A percentile compares a stretch with the other conserved stretches of the same genome.
Conservation (phyloP, 2,329 filamentous ascomycete species). For the Didymella pomorum region DNA sequence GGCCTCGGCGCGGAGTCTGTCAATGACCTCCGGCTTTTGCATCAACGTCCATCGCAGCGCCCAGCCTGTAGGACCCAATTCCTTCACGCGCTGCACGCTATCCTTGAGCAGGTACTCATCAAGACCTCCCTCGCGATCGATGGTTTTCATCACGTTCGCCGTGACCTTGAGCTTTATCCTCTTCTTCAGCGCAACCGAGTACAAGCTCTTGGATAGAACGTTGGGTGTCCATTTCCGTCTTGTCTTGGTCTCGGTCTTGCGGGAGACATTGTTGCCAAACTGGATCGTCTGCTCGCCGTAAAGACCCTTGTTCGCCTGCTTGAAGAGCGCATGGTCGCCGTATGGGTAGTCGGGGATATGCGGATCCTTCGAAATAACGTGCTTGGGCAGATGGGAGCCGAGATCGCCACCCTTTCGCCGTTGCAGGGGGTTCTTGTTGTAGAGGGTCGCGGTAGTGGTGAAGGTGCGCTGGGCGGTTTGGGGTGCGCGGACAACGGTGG, state of each 20-base stretch:
- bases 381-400: conserved; percentile 47
- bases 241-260: conserved; percentile 73
- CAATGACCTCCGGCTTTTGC: conserved; percentile 74
- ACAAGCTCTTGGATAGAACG: conserved; percentile 71
- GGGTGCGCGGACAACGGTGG: conserved; percentile 22
- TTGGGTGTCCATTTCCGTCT: conserved; percentile 79
- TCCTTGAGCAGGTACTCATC: conserved; percentile 89
- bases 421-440: conserved; percentile 37
- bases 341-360: conserved; percentile 69
- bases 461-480: conserved; percentile 38
- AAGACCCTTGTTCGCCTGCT: conserved; percentile 79
- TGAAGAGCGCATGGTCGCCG: conserved; percentile 74
- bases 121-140: conserved; percentile 86
- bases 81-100: conserved; percentile 79
- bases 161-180: conserved; percentile 74
- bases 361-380: conserved; percentile 41
- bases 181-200: conserved; percentile 67
- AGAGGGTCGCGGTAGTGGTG: conserved; percentile 32
- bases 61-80: conserved; percentile 91
- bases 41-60: conserved; percentile 87
- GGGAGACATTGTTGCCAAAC: conserved; percentile 79
- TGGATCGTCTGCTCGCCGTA: conserved; percentile 76
- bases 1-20: conserved; percentile 71
- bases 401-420: conserved; percentile 46
- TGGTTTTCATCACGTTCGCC: conserved; percentile 68